Percentiles rank a stretch among this genome's conserved stretches.
These are phyloP conservation scores for Amphirosellinia nigrospora DNA, from an alignment of 495 filamentous ascomycete genomes.

Conservation along the genomic window DNA sequence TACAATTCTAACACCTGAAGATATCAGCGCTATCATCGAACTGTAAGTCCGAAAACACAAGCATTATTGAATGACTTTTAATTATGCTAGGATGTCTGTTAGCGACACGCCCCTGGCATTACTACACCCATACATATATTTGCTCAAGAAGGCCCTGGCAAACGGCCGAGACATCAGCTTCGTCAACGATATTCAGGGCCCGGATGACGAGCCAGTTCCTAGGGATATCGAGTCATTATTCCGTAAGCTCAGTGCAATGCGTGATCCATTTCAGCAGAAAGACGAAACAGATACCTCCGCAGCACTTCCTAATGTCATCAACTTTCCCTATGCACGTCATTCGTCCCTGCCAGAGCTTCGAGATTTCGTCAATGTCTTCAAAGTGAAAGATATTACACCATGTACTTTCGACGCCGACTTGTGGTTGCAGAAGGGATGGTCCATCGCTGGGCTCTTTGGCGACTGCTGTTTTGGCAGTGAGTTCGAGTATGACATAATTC, in stretches of 20 bases:
- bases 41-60: conserved; percentile 43
- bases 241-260: conserved; percentile 35
- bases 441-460: conserved; percentile 73
- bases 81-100: background rate
- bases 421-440: conserved; percentile 66
- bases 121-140: background rate
- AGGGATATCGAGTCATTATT: conserved; percentile 38
- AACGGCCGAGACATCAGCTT: conserved; percentile 25
- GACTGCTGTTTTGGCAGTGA: conserved; percentile 63
- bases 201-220: conserved; percentile 35
- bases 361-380: conserved; percentile 69
- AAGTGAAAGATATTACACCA: conserved; percentile 79
- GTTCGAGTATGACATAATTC: conserved; percentile 72
- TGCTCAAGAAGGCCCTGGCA: background rate
- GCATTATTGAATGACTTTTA: background rate
- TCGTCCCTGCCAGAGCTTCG: conserved; percentile 85
- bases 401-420: conserved; percentile 72
- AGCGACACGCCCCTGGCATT: background rate
- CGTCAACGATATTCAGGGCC: conserved; percentile 23
- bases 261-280: conserved; percentile 22
- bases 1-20: conserved; percentile 57
- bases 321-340: conserved; percentile 89
- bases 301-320: conserved; percentile 50
- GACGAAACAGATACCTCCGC: background rate
- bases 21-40: conserved; percentile 55